Evolutionary conservation across 2,329 filamentous ascomycete species (phyloP), one percentile per base, ranked within the genome.

Genomic region (Trichoderma aggressivum): DNA sequence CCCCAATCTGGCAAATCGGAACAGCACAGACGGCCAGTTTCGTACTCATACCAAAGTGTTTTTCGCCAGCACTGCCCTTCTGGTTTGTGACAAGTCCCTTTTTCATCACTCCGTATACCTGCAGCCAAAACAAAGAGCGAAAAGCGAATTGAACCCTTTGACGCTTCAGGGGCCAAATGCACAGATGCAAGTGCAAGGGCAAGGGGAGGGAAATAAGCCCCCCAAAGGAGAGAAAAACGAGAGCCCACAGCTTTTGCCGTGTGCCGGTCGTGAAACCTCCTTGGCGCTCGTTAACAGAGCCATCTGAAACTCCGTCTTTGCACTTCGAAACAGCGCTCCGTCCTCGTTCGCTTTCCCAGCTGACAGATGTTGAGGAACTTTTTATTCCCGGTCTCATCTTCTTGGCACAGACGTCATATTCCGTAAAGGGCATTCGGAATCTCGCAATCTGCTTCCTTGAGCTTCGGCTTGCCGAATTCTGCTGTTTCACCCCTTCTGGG

Each of bases 251-350:
- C 18, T 1, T 2, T 21, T 70, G 32, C 59, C 43, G 30, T 62
- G 55, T 70, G n/a, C 67, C 59, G 32, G 12, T 30, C 47, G 50
- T 70, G 67, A 70, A 70, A 70, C 67, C 50, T 39, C 47, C 67
- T 47, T 47, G 36, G 68, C 59, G 56, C 63, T 53, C 58, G 43
- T 56, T 21, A 61, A 63, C 60, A 30, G 36, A 21, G 16, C 26
- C 18, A 21, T 70, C 68, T 70, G 68, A 70, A 70, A 70, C 68
- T 26, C 36, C 36, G 59, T 12, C 59, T 18, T 32, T 62, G 26
- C 47, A 39, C 18, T 32, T 32, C 59, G 61, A 70, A 64, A 65
- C 68, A 63, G 28, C 50, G 59, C 59, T 50, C 21, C 66, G 55
- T 36, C 28, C 62, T 70, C n/a, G 43, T 3, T 43, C n/a, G 18